These are phyloP conservation scores for Colletotrichum karsti DNA, from an alignment of 2,329 filamentous ascomycete species.

Conservation along the genomic window DNA sequence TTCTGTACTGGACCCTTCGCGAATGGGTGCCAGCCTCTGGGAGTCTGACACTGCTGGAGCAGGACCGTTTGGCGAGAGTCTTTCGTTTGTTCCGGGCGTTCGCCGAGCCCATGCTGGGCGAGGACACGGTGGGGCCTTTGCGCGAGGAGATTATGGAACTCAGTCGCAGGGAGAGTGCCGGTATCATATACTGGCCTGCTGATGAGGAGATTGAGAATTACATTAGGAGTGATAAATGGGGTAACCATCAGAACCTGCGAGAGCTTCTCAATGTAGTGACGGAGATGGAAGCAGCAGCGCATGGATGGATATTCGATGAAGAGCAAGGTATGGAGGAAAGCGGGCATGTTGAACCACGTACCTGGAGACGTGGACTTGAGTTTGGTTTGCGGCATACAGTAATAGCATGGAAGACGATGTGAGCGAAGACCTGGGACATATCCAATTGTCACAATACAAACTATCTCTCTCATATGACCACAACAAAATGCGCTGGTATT, in stretches of 20 bases:
- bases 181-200: slow-evolving; percentile 46
- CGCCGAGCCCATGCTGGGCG: slow-evolving; percentile 53
- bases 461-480: too few species aligned
- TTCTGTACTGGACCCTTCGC: slow-evolving; percentile 67
- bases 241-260: slow-evolving; percentile 7
- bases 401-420: too few species aligned
- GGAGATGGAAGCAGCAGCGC: neutral
- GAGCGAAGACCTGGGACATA: too few species aligned
- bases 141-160: slow-evolving; percentile 29
- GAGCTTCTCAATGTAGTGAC: neutral
- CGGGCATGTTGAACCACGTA: too few species aligned
- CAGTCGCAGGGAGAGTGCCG: slow-evolving; percentile 28
- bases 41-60: slow-evolving; percentile 40
- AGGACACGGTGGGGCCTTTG: slow-evolving; percentile 36
- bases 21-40: slow-evolving; percentile 49
- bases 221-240: slow-evolving; percentile 30
- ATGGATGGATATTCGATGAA: neutral
- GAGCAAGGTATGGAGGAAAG: neutral
- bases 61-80: slow-evolving; percentile 39
- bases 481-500: too few species aligned
- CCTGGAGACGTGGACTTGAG: too few species aligned
- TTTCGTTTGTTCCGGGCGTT: slow-evolving; percentile 59
- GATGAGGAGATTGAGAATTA: slow-evolving; percentile 45
- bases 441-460: too few species aligned
- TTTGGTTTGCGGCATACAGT: too few species aligned